Percentiles rank a stretch among this genome's conserved stretches.
These are phyloP conservation scores for Camellia sinensis DNA, from an alignment of 148 eudicot species.

Conservation along the genomic window DNA sequence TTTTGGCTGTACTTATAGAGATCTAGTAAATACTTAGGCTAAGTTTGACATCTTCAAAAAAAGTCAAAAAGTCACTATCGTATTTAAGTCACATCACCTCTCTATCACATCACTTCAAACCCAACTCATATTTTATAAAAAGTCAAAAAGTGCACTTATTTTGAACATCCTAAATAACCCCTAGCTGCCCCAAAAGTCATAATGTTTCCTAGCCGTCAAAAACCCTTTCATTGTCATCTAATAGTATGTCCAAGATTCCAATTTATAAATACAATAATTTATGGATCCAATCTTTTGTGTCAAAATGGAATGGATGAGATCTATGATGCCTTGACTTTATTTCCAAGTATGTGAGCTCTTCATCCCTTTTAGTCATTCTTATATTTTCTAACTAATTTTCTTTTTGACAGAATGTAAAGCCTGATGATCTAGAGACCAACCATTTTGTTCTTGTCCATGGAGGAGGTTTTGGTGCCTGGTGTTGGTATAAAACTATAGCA, in stretches of 20 bases:
- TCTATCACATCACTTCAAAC: no score
- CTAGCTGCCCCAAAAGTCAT: not conserved
- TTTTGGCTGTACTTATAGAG: not conserved
- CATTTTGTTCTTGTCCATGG: conserved; percentile 94
- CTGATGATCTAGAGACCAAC: conserved; percentile 54
- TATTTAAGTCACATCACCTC: no score
- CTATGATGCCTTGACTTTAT: not conserved
- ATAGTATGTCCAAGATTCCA: not conserved
- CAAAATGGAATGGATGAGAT: not conserved
- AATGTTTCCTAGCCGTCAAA: not conserved
- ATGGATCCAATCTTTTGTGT: not conserved
- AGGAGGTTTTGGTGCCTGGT: conserved; percentile 99
- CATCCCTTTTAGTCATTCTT: not conserved
- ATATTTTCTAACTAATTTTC: conserved; percentile 5
- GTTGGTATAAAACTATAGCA: conserved; percentile 96
- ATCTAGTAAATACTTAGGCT: not conserved
- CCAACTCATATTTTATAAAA: no score
- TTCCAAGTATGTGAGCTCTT: not conserved
- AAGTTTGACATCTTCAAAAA: no score
- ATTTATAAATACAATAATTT: not conserved
- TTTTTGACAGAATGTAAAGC: conserved; percentile 51
- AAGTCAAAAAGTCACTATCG: no score
- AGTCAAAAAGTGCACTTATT: no score
- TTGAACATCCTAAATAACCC: no score
- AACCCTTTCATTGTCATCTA: not conserved